These are phyloP conservation scores for Candida endomychidarum DNA, from an alignment of 805 yeast species.

Conservation along the genomic window DNA sequence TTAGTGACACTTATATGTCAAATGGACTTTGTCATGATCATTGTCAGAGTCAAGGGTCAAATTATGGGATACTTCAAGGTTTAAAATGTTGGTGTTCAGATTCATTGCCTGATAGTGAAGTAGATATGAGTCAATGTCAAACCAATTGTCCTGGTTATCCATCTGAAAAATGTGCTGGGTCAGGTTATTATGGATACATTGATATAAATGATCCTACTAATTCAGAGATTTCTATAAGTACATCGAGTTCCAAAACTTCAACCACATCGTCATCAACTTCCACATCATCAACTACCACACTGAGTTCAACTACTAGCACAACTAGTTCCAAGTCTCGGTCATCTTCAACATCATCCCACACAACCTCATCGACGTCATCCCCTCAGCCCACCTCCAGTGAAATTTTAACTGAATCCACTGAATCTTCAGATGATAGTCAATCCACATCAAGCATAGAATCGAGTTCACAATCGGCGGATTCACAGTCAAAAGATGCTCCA, in stretches of 20 bases:
- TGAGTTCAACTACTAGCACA: conserved; percentile 19
- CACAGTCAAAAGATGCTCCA: conserved; percentile 1
- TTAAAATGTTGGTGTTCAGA: conserved; percentile 63
- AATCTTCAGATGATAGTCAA: neutral
- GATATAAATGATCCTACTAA: conserved; percentile 17
- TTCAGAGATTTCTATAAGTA: conserved; percentile 10
- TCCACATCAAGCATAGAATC: neutral
- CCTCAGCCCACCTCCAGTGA: neutral
- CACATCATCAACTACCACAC: conserved; percentile 19
- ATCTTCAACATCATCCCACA: conserved; percentile 14
- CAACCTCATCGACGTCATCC: conserved; percentile 1
- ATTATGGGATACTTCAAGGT: conserved; percentile 55
- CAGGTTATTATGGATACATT: conserved; percentile 56
- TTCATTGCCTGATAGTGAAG: conserved; percentile 44
- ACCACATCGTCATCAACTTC: conserved; percentile 12
- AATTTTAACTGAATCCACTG: no score
- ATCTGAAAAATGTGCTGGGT: conserved; percentile 41
- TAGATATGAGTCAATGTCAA: conserved; percentile 33
- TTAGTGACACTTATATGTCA: conserved; percentile 31
- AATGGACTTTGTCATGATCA: conserved; percentile 53
- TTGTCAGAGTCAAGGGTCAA: conserved; percentile 43
- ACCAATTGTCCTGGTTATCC: conserved; percentile 47
- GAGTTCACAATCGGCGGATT: neutral
- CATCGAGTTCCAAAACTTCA: conserved; percentile 13
- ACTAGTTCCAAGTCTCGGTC: conserved; percentile 18